Base-by-base conservation (phyloP, 2,329 filamentous ascomycete species). In the Trichoderma atroviride region DNA sequence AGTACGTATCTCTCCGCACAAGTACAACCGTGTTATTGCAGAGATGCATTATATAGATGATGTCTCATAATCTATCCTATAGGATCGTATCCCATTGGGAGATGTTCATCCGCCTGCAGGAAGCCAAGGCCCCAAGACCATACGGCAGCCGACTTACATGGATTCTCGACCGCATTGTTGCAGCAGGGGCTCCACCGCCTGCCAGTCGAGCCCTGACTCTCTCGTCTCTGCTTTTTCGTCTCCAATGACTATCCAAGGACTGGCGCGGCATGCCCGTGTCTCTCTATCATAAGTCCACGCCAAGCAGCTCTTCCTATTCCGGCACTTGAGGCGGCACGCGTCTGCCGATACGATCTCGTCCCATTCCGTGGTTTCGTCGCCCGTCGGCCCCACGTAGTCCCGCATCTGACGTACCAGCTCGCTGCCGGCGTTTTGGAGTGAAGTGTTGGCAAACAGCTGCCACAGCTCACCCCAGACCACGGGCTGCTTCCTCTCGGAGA, bases 391-490 rank as follows among this genome's bases (percentile, higher is more conserved):
- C 19, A 87, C 85, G 72, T 84, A 83, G 73, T 88, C 85, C 71
- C 79, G 79, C 50, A 80, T 79, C 29, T 74, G 63, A 66, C 79
- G 76, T 67, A 82, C 77, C 24, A 80, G 80, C 59, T 78, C 73
- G 57, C 74, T 72, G 63, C 78, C 75, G 68, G 84, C 80, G 10
- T 76, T 76, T 14, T 78, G 76, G 71, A 84, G 74, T 60, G 80
- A 75, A 56, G 80, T 78, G 47, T 78, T 78, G 16, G 81, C 81
- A 73, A 86, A 87, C 16, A 86, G 78, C 57, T 80, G 76, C 80
- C 84, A 86, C 29, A 88, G 73, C 55, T 86, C 80, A 43, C 81
- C 78, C 86, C 85, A 87, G 64, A 83, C 78, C 7, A 87, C 78
- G 0, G 84, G 82, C 53, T 78, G 74, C 29, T 76, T 73, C 57